These are phyloP conservation scores for Boletus pseudo-olivaceus DNA, from an alignment of 768 basidiomycete genomes.

Conservation along the genomic window DNA sequence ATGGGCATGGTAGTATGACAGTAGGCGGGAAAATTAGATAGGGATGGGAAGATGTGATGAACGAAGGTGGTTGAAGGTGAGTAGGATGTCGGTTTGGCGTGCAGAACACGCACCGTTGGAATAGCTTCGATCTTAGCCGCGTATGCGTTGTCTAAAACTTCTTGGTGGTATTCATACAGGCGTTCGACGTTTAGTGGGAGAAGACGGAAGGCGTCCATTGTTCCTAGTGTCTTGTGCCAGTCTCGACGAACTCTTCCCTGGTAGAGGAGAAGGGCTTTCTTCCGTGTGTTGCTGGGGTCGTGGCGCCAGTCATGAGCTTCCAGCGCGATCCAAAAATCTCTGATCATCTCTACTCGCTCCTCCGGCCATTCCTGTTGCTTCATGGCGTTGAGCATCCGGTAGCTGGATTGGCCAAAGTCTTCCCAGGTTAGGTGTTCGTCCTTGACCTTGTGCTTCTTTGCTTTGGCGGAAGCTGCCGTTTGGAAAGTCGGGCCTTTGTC, in stretches of 20 bases:
- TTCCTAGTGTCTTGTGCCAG: not conserved
- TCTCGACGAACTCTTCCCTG: not conserved
- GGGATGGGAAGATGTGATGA: too few species aligned
- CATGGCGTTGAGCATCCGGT: not conserved
- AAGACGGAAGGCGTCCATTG: not conserved
- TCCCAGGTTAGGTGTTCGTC: not conserved
- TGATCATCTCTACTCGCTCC: fast-evolving
- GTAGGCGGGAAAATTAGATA: too few species aligned
- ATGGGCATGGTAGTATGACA: too few species aligned
- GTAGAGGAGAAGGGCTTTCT: not conserved
- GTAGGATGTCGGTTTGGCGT: too few species aligned
- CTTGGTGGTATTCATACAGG: not conserved
- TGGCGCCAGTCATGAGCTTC: not conserved
- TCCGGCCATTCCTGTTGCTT: not conserved
- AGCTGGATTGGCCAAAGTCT: not conserved
- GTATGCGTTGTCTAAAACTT: not conserved
- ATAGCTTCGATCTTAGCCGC: not conserved
- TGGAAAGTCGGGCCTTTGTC: not conserved
- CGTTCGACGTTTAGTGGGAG: fast-evolving
- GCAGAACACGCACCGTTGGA: too few species aligned
- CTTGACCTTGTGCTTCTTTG: not conserved
- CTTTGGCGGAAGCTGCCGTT: fast-evolving
- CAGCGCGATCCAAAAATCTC: not conserved
- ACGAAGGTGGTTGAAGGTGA: too few species aligned
- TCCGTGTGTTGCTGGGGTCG: not conserved